These are phyloP conservation scores for Trichoderma harzianum DNA, from an alignment of 2,329 filamentous ascomycete species.

Conservation along the genomic window DNA sequence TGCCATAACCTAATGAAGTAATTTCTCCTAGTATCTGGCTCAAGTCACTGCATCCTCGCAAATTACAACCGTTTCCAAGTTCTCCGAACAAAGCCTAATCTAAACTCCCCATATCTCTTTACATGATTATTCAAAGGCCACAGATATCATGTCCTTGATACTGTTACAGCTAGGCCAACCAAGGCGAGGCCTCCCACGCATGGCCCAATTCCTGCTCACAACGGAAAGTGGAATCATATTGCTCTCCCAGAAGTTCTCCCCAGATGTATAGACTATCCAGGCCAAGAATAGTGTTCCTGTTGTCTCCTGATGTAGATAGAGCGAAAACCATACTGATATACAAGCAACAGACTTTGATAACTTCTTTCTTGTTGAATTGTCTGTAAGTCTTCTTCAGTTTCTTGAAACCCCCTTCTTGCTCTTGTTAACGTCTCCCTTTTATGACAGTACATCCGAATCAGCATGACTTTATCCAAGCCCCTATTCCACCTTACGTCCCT, in stretches of 20 bases:
- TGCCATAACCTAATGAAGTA: not conserved
- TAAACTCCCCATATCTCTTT: not conserved
- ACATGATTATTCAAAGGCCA: not conserved
- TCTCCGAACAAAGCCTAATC: not conserved
- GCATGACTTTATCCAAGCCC: not conserved
- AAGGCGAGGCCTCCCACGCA: not conserved
- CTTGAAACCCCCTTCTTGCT: not conserved
- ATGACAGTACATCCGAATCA: not conserved
- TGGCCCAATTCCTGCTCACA: not conserved
- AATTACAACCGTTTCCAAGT: not conserved
- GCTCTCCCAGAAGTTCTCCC: not conserved
- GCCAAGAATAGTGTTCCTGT: not conserved
- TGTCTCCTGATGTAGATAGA: not conserved
- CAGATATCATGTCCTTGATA: not conserved
- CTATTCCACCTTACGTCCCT: not conserved
- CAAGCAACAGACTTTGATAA: not conserved
- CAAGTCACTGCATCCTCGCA: not conserved
- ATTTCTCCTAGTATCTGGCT: not conserved
- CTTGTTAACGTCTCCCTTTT: not conserved
- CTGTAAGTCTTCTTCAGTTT: not conserved
- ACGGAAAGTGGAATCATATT: not conserved
- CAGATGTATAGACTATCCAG: not conserved
- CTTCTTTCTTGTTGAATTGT: not conserved
- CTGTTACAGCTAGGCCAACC: not conserved
- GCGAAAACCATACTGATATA: not conserved